phyloP scores from a whole-genome alignment of 257 asterid genomes.

The Petunia axillaris region DNA sequence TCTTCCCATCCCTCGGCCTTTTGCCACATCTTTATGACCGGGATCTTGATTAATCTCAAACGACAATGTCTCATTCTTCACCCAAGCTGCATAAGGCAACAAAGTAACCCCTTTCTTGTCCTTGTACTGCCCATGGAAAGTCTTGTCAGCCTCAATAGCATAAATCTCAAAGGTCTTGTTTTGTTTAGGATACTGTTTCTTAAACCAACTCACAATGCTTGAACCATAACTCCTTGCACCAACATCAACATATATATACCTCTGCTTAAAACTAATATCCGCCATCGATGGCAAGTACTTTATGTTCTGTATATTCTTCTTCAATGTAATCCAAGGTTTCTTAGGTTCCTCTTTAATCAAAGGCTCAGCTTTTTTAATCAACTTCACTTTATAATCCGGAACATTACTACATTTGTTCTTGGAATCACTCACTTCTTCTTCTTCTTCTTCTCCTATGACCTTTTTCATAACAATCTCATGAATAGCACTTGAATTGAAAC shows the following conservation, averaged over 20 bases:
- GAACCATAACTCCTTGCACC: slow-evolving; percentile 97
- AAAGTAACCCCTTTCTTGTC: slow-evolving; percentile 77
- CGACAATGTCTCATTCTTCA: slow-evolving; percentile 71
- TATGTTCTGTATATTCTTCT: slow-evolving; percentile 71
- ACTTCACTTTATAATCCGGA: slow-evolving; percentile 61
- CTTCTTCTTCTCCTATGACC: slow-evolving; percentile 27
- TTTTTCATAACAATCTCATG: slow-evolving; percentile 61
- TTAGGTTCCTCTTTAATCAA: slow-evolving; percentile 79
- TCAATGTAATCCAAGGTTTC: slow-evolving; percentile 93
- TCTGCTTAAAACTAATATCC: slow-evolving; percentile 80
- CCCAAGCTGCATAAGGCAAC: slow-evolving; percentile 97
- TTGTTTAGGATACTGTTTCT: slow-evolving; percentile 95
- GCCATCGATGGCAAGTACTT: slow-evolving; percentile 81
- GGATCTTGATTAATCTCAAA: slow-evolving; percentile 88
- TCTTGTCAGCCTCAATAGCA: slow-evolving; percentile 89
- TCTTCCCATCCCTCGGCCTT: slow-evolving; percentile 94
- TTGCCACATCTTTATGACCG: slow-evolving; percentile 60
- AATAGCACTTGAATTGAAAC: slow-evolving; percentile 34
- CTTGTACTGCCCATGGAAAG: slow-evolving; percentile 69
- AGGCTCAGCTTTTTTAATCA: slow-evolving; percentile 73
- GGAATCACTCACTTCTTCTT: slow-evolving; percentile 37
- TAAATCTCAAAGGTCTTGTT: slow-evolving; percentile 85
- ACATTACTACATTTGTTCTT: slow-evolving; percentile 60
- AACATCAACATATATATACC: slow-evolving; percentile 83
- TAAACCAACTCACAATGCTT: slow-evolving; percentile 96